These are phyloP conservation scores for Chalaropsis thielavioides DNA, from an alignment of 2,329 filamentous ascomycete species.

Conservation along the genomic window DNA sequence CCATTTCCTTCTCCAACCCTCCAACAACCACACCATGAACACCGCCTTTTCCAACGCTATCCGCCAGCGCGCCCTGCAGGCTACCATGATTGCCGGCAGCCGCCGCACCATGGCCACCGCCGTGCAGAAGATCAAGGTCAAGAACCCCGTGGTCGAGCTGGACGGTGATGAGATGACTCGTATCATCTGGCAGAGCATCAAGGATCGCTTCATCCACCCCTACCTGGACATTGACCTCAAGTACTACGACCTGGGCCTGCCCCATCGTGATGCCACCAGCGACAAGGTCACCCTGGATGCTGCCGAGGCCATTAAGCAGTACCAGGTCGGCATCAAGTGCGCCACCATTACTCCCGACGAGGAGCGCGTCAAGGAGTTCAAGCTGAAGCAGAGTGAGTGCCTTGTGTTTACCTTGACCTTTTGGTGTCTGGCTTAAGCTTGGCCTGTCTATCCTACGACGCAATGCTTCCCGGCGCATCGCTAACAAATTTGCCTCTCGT, in stretches of 20 bases:
- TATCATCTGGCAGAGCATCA: conserved; percentile 98
- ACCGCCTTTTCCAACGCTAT: conserved; percentile 15
- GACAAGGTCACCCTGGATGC: conserved; percentile 92
- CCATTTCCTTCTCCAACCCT: not conserved
- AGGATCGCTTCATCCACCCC: conserved; percentile 94
- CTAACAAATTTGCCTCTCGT: conserved; percentile 5
- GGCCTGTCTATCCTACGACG: too few species aligned
- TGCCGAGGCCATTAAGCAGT: conserved; percentile 97
- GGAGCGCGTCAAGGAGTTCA: conserved; percentile 91
- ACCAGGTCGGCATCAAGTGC: conserved; percentile 97
- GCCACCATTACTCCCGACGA: conserved; percentile 98
- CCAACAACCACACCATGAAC: conserved; percentile 12
- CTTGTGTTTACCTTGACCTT: not conserved
- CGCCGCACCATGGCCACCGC: conserved; percentile 40
- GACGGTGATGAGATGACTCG: conserved; percentile 95
- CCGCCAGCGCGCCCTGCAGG: conserved; percentile 17
- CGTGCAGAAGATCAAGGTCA: conserved; percentile 87
- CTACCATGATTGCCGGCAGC: conserved; percentile 18
- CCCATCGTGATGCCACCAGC: conserved; percentile 90
- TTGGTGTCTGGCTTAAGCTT: too few species aligned
- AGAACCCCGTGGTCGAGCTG: conserved; percentile 96
- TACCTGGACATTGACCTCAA: conserved; percentile 97
- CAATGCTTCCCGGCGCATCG: not conserved
- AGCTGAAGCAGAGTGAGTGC: conserved; percentile 83
- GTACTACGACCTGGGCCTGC: conserved; percentile 88